phyloP scores from a whole-genome alignment of 2,329 filamentous ascomycete species.

The Setomelanomma holmii region DNA sequence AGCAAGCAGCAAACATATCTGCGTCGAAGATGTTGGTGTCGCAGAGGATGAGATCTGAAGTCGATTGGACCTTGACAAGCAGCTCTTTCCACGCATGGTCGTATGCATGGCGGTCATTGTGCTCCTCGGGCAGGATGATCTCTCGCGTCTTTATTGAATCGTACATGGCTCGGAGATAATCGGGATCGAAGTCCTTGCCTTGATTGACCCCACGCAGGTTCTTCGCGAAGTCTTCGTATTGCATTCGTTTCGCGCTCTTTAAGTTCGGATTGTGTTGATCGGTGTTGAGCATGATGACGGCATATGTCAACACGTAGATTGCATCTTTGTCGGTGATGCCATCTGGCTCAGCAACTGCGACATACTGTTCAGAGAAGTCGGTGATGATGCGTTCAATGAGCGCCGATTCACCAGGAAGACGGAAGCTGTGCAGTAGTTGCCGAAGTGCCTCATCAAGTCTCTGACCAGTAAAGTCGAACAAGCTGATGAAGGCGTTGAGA shows the following conservation, averaged over 20 bases:
- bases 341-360: conserved; percentile 70
- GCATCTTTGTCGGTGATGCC: conserved; percentile 86
- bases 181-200: conserved; percentile 80
- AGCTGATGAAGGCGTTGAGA: conserved; percentile 80
- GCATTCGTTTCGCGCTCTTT: conserved; percentile 81
- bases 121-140: conserved; percentile 96
- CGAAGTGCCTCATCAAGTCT: conserved; percentile 90
- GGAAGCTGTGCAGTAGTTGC: conserved; percentile 87
- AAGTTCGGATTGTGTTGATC: conserved; percentile 96
- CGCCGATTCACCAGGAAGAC: conserved; percentile 88
- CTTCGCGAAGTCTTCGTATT: conserved; percentile 77
- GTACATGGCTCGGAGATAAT: conserved; percentile 86
- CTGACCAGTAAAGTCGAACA: conserved; percentile 88
- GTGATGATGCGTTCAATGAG: conserved; percentile 93
- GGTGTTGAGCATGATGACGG: conserved; percentile 96
- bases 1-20: conserved; percentile 96
- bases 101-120: conserved; percentile 95
- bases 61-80: conserved; percentile 79
- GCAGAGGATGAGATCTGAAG: conserved; percentile 77
- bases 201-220: conserved; percentile 92
- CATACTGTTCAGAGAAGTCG: conserved; percentile 86
- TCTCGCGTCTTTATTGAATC: conserved; percentile 91
- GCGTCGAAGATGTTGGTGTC: conserved; percentile 95
- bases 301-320: conserved; percentile 89
- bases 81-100: conserved; percentile 98